Conservation (phyloP, 179 eudicot species). For the Spinacia oleracea region DNA sequence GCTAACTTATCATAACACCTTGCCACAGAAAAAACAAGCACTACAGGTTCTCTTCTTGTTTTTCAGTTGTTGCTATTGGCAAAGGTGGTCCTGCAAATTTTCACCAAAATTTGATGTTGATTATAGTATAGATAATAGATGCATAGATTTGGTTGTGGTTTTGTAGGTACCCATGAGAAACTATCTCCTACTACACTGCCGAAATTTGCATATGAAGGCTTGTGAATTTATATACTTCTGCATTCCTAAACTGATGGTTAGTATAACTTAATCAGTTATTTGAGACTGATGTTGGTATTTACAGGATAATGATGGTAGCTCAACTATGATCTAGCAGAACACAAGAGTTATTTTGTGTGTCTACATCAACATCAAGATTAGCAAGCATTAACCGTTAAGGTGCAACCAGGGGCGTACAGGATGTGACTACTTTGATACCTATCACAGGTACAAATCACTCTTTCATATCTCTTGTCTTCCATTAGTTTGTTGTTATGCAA, state of each 20-base stretch:
- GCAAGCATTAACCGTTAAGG: no score
- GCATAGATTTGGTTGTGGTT: no score
- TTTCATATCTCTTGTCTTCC: not conserved
- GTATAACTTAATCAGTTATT: not conserved
- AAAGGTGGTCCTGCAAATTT: slow-evolving; percentile 5
- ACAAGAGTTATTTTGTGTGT: not conserved
- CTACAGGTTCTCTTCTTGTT: not conserved
- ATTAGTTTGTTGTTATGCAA: not conserved
- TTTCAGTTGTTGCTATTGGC: not conserved
- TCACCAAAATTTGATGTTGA: not conserved
- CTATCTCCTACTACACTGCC: not conserved
- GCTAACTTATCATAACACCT: no score
- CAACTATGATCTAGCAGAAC: not conserved
- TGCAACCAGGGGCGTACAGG: no score
- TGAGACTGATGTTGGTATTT: not conserved
- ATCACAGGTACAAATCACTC: not conserved
- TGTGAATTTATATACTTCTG: not conserved
- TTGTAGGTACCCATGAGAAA: no score
- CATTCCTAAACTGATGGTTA: not conserved
- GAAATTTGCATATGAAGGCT: not conserved
- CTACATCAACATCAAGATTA: not conserved
- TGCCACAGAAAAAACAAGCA: not conserved
- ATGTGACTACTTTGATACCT: not conserved
- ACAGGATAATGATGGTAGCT: no score
- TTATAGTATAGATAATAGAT: no score